Conservation (phyloP, 2,329 filamentous ascomycete species). For the Pseudogymnoascus sp. region DNA sequence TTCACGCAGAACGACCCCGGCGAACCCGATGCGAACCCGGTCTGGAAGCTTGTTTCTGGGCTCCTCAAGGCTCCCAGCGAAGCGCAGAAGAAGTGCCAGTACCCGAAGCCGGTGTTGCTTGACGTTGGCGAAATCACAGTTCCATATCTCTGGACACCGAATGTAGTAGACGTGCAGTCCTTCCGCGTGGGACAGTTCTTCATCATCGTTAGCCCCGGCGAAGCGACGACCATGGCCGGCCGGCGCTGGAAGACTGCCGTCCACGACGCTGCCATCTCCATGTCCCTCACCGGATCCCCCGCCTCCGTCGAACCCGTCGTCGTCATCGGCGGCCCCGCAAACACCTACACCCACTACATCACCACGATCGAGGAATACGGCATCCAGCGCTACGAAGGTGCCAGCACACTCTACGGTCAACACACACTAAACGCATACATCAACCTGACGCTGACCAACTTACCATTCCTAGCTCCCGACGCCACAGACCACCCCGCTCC, state of each 20-base stretch:
- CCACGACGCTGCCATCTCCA: constrained; percentile 41
- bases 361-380: constrained; percentile 71
- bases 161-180: constrained; percentile 82
- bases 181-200: constrained; percentile 78
- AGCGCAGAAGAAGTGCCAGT: constrained; percentile 68
- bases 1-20: constrained; percentile 82
- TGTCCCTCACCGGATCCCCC: constrained; percentile 24
- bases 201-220: constrained; percentile 77
- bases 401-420: constrained; percentile 78
- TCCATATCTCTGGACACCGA: constrained; percentile 84
- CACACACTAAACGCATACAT: constrained; percentile 81
- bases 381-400: constrained; percentile 90
- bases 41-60: constrained; percentile 72
- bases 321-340: constrained; percentile 80
- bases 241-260: constrained; percentile 76
- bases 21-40: constrained; percentile 53
- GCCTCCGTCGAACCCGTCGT: constrained; percentile 56
- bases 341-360: constrained; percentile 78
- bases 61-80: constrained; percentile 63
- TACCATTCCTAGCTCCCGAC: constrained; percentile 55
- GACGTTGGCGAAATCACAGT: constrained; percentile 74
- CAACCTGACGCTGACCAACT: constrained; percentile 69
- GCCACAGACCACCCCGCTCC: constrained; percentile 36
- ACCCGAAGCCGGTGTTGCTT: constrained; percentile 74
- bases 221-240: constrained; percentile 88